Percentiles rank a stretch among this genome's conserved stretches.
Conservation (phyloP, 345 rosid species). For the Mangifera indica region DNA sequence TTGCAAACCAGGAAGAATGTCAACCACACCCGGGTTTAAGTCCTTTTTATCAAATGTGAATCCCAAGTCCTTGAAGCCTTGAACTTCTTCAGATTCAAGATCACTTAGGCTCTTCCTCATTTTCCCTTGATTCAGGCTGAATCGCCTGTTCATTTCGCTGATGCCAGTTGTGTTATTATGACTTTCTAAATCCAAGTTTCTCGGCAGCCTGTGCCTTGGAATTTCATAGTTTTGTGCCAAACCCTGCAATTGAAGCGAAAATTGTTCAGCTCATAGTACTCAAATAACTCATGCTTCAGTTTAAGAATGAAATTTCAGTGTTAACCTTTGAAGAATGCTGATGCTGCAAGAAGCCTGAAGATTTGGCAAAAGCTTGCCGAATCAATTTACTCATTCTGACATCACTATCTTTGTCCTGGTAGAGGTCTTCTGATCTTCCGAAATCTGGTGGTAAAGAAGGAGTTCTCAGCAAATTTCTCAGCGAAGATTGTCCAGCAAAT, state of each 20-base stretch:
- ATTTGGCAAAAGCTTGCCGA: constrained; percentile 46
- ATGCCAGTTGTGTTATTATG: background rate
- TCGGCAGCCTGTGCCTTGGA: constrained; percentile 44
- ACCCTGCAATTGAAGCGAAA: constrained; percentile 19
- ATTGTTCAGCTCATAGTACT: background rate
- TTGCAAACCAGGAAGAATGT: constrained; percentile 38
- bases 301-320: background rate
- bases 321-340: constrained; percentile 37
- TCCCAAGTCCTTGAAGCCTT: constrained; percentile 49
- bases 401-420: constrained; percentile 44
- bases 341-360: constrained; percentile 24
- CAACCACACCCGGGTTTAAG: constrained; percentile 29
- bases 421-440: constrained; percentile 22
- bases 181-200: constrained; percentile 30
- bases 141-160: constrained; percentile 27
- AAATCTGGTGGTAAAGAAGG: constrained; percentile 50
- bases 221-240: constrained; percentile 26
- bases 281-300: too few species aligned
- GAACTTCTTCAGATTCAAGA: constrained; percentile 46
- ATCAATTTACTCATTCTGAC: constrained; percentile 61
- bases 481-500: background rate
- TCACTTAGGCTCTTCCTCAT: constrained; percentile 42
- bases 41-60: constrained; percentile 40
- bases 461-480: constrained; percentile 35
- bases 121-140: constrained; percentile 16